Conservation (phyloP, 164 flowering plant genomes). For the Vitis amurensis region DNA sequence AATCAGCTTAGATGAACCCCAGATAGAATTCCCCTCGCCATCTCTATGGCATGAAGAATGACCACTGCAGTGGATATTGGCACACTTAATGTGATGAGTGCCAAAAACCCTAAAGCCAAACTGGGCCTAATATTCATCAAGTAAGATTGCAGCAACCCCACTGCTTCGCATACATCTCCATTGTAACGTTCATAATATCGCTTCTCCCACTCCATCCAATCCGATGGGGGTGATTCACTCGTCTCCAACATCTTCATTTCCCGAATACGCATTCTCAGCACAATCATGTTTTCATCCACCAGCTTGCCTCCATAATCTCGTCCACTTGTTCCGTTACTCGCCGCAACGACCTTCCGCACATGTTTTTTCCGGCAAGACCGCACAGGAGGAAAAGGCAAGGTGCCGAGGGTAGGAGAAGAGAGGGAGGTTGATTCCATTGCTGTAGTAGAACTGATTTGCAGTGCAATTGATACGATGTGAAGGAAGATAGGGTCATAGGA, state of each 20-base stretch:
- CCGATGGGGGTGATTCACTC: neutral
- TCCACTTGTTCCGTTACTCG: neutral
- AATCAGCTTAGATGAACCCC: no score
- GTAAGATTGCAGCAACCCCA: constrained; percentile 23
- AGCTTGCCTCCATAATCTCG: constrained; percentile 10
- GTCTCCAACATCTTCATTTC: constrained; percentile 21
- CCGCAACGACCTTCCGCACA: no score
- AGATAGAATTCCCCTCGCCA: neutral
- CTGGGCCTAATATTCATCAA: constrained; percentile 36
- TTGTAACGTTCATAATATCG: constrained; percentile 9
- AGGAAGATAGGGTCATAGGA: no score
- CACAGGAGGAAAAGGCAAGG: no score
- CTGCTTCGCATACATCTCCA: constrained; percentile 14
- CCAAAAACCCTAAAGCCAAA: constrained; percentile 25
- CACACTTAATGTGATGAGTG: constrained; percentile 10
- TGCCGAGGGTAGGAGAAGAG: no score
- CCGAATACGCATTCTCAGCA: constrained; percentile 26
- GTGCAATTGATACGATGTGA: no score
- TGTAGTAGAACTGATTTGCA: no score
- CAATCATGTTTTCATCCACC: constrained; percentile 37
- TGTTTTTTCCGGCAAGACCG: no score
- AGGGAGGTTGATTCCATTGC: no score
- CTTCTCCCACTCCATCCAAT: constrained; percentile 47
- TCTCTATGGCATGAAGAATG: constrained; percentile 3
- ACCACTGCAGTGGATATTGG: constrained; percentile 11